phyloP scores from a whole-genome alignment of 345 rosid species.

The Physaria fendleri region DNA sequence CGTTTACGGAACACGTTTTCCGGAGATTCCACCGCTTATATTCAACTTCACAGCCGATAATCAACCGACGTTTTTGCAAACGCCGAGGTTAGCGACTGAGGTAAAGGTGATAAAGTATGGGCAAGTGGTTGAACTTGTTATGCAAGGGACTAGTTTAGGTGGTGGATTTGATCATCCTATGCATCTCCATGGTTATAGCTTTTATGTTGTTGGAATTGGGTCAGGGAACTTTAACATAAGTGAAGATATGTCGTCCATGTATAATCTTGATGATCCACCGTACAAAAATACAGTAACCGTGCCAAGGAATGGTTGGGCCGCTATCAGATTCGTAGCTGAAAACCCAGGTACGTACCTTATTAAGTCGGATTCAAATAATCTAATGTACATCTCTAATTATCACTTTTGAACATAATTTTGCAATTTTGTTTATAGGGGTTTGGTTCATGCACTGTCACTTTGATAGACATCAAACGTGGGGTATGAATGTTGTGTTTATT shows the following conservation, averaged over 20 bases:
- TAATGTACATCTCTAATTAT: not conserved
- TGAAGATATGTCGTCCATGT: slow-evolving; percentile 1
- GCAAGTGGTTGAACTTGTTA: slow-evolving; percentile 9
- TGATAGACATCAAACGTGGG: slow-evolving; percentile 34
- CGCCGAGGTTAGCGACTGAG: slow-evolving; percentile 24
- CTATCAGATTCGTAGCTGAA: slow-evolving; percentile 15
- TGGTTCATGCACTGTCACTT: slow-evolving; percentile 41
- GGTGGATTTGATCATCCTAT: slow-evolving; percentile 26
- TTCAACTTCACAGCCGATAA: slow-evolving; percentile 27
- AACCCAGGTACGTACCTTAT: slow-evolving; percentile 23
- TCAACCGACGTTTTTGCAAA: slow-evolving; percentile 7
- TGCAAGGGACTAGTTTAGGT: slow-evolving; percentile 24
- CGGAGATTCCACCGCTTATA: slow-evolving; percentile 19
- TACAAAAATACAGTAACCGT: slow-evolving; percentile 18
- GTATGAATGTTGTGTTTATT: slow-evolving; percentile 36
- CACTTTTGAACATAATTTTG: not conserved
- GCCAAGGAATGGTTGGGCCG: slow-evolving; percentile 20
- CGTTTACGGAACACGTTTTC: slow-evolving; percentile 28
- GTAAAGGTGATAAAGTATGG: not conserved
- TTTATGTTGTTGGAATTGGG: slow-evolving; percentile 16
- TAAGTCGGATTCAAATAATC: not conserved
- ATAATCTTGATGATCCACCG: slow-evolving; percentile 22
- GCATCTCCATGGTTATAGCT: slow-evolving; percentile 27
- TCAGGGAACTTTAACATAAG: slow-evolving; percentile 15
- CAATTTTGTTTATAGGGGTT: slow-evolving; percentile 27